Evolutionary conservation across 2,329 filamentous ascomycete genomes (phyloP).

Genomic region (Aureobasidium mangrovei): DNA sequence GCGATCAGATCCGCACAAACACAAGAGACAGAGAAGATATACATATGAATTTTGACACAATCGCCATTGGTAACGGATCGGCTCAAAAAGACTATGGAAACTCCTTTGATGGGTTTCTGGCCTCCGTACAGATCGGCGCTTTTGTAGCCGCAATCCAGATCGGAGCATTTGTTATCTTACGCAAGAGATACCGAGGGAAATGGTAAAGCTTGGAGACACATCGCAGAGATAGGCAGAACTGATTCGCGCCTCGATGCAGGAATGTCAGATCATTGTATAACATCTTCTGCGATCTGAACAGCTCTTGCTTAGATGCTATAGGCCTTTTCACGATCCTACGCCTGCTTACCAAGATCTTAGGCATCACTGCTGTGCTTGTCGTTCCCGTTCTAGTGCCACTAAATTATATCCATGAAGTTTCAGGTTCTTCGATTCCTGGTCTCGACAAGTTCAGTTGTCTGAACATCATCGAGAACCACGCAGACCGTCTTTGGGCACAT

Average conservation of each 20-base stretch:
- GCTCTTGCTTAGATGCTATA: neutral
- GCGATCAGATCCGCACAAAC: neutral
- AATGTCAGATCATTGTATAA: neutral
- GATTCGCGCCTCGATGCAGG: neutral
- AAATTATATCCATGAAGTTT: neutral
- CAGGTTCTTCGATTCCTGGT: neutral
- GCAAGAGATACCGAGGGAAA: neutral
- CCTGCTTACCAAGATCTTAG: neutral
- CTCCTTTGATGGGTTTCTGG: neutral
- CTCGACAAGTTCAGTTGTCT: slow-evolving; percentile 1
- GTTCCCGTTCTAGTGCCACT: neutral
- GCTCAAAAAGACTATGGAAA: slow-evolving; percentile 1
- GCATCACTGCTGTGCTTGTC: neutral
- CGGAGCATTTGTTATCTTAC: neutral
- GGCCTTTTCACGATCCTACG: neutral
- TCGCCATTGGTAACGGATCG: neutral
- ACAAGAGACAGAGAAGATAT: neutral
- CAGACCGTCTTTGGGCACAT: neutral
- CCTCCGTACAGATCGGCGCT: neutral
- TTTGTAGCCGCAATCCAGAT: neutral
- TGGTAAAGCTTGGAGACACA: neutral
- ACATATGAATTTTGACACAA: neutral
- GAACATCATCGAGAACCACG: neutral
- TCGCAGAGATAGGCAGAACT: neutral
- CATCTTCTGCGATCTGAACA: neutral